These are phyloP conservation scores for Podaxis carcinomalis DNA, from an alignment of 768 basidiomycete species.

Conservation along the genomic window DNA sequence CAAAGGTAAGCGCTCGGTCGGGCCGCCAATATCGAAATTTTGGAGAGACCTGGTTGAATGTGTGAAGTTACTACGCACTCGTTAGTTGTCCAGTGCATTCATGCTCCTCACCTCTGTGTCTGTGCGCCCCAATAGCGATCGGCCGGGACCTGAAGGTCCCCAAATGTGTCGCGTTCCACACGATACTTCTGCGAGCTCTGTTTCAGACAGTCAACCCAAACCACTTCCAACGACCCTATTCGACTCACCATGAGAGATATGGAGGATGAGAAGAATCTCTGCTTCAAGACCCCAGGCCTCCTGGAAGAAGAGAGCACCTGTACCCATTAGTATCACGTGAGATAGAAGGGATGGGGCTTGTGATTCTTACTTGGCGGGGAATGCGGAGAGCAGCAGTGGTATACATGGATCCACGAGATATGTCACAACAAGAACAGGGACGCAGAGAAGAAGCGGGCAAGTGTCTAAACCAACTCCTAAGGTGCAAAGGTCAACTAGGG, in stretches of 20 bases:
- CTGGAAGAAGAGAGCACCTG: slow-evolving; percentile 23
- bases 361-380: slow-evolving; percentile 9
- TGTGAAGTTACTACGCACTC: neutral
- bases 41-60: slow-evolving; percentile 65
- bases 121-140: slow-evolving; percentile 96
- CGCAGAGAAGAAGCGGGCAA: neutral
- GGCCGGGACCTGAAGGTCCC: slow-evolving; percentile 77
- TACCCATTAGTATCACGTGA: slow-evolving; percentile 27
- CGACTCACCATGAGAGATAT: slow-evolving; percentile 24
- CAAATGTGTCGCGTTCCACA: slow-evolving; percentile 91
- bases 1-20: slow-evolving; percentile 85
- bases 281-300: slow-evolving; percentile 11
- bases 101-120: slow-evolving; percentile 72
- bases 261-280: slow-evolving; percentile 31
- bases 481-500: neutral
- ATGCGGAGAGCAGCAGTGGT: slow-evolving; percentile 9
- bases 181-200: slow-evolving; percentile 57
- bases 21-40: slow-evolving; percentile 98
- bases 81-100: neutral
- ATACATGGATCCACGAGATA: neutral
- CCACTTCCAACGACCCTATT: neutral
- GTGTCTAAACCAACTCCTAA: neutral
- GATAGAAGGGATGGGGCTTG: slow-evolving; percentile 5
- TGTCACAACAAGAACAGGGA: neutral
- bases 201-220: neutral